phyloP scores from a whole-genome alignment of 331 rosid genomes.

The Malus hybrid region DNA sequence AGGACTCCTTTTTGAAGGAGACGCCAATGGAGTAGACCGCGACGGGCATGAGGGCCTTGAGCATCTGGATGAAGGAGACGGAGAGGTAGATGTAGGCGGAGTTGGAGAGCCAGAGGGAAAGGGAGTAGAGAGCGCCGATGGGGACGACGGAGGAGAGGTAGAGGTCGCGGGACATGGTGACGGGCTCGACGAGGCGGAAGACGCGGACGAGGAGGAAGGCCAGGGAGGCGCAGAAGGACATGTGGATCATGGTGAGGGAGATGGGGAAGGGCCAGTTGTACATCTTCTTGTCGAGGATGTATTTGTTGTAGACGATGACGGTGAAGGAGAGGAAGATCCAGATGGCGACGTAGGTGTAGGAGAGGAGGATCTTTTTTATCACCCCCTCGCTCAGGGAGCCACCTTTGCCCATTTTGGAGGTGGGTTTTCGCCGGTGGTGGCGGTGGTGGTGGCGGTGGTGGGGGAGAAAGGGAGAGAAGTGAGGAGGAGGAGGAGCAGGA shows the following conservation, averaged over 20 bases:
- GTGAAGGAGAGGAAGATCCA: conserved; percentile 93
- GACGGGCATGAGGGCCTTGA: conserved; percentile 90
- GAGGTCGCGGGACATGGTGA: conserved; percentile 55
- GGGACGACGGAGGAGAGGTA: conserved; percentile 82
- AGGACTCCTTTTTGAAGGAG: conserved; percentile 40
- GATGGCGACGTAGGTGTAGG: conserved; percentile 72
- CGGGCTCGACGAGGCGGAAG: conserved; percentile 64
- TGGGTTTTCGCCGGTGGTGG: background rate
- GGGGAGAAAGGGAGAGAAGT: background rate
- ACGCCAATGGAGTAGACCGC: conserved; percentile 87
- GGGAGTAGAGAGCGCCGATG: conserved; percentile 79
- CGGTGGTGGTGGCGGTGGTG: background rate
- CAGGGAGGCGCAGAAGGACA: conserved; percentile 71
- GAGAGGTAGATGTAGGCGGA: conserved; percentile 95
- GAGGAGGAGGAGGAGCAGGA: background rate
- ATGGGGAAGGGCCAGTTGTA: conserved; percentile 86
- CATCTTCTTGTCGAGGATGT: conserved; percentile 90
- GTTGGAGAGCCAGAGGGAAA: conserved; percentile 87
- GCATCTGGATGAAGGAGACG: conserved; percentile 89
- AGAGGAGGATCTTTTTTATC: conserved; percentile 58
- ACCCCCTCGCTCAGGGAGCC: conserved; percentile 71
- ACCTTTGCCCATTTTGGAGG: conserved; percentile 61
- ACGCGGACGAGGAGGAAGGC: conserved; percentile 63
- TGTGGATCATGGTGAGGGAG: conserved; percentile 91
- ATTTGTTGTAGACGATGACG: conserved; percentile 90